Percentiles rank a stretch among this genome's conserved stretches.
These are phyloP conservation scores for Arthrobotrys entomopaga DNA, from an alignment of 2,329 filamentous ascomycete genomes.

Conservation along the genomic window DNA sequence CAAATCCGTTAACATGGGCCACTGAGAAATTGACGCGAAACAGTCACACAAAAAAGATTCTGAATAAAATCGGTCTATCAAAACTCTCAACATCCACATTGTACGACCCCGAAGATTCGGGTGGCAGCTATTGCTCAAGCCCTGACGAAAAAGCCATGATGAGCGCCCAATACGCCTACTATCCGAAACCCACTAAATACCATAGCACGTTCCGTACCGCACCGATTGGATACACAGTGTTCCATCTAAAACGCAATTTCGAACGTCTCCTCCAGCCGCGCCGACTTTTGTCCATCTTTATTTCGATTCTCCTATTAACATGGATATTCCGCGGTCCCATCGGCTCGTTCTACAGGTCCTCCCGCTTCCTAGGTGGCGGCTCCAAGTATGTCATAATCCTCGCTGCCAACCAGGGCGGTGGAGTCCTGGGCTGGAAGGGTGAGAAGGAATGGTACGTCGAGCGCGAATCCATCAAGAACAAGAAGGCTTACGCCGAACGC, in stretches of 20 bases:
- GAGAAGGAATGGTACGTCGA: slow-evolving; percentile 98
- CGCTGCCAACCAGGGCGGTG: slow-evolving; percentile 91
- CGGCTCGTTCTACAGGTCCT: slow-evolving; percentile 35
- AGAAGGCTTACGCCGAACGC: slow-evolving; percentile 82
- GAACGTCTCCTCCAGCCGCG: slow-evolving; percentile 35
- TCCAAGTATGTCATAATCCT: slow-evolving; percentile 93
- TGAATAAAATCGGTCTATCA: slow-evolving; percentile 39
- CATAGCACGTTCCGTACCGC: slow-evolving; percentile 49
- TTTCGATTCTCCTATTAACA: slow-evolving; percentile 38
- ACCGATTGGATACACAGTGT: slow-evolving; percentile 40
- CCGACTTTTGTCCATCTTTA: slow-evolving; percentile 33
- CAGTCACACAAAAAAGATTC: slow-evolving; percentile 40
- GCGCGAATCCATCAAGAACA: slow-evolving; percentile 93
- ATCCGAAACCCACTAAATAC: slow-evolving; percentile 46
- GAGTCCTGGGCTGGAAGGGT: slow-evolving; percentile 99
- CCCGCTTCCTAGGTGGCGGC: slow-evolving; percentile 74
- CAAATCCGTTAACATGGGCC: slow-evolving; percentile 39
- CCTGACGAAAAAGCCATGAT: slow-evolving; percentile 50
- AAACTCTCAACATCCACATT: slow-evolving; percentile 39
- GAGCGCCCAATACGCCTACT: slow-evolving; percentile 29
- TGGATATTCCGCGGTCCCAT: slow-evolving; percentile 37
- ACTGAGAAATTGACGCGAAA: slow-evolving; percentile 38
- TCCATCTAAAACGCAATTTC: slow-evolving; percentile 46
- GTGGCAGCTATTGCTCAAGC: slow-evolving; percentile 22
- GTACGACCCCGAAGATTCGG: slow-evolving; percentile 30